These are phyloP conservation scores for Pichia sp. DNA, from an alignment of 1,139 yeast species.

Conservation along the genomic window DNA sequence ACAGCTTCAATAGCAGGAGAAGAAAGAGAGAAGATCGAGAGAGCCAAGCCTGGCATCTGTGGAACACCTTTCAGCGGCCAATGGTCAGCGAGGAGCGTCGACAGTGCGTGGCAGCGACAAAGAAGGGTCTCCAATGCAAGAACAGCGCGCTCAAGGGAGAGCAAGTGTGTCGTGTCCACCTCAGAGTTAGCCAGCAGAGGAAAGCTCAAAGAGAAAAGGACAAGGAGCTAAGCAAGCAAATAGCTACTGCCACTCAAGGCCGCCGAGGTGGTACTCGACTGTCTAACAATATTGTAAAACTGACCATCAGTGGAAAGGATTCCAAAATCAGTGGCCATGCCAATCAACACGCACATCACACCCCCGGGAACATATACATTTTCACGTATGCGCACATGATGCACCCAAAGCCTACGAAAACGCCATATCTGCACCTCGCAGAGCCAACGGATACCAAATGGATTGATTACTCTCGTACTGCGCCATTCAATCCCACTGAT, in stretches of 20 bases:
- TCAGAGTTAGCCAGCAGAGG: background rate
- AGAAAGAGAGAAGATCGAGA: too few relatives aligned
- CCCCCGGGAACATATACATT: constrained; percentile 44
- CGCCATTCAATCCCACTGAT: constrained; percentile 33
- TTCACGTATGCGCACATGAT: constrained; percentile 43
- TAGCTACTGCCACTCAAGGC: too few relatives aligned
- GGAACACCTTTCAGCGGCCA: too few relatives aligned
- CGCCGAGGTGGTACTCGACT: too few relatives aligned
- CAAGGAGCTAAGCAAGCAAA: background rate
- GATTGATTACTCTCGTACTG: constrained; percentile 28
- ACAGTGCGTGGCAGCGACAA: constrained; percentile 8
- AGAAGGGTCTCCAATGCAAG: constrained; percentile 8
- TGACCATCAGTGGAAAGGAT: background rate
- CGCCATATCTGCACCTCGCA: constrained; percentile 27
- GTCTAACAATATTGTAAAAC: background rate
- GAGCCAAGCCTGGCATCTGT: too few relatives aligned
- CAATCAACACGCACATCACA: background rate
- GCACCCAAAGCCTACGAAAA: constrained; percentile 22
- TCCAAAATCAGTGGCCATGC: background rate
- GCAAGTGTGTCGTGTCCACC: constrained; percentile 10
- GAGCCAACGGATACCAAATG: constrained; percentile 13
- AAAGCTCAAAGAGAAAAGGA: background rate
- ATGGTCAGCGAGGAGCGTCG: background rate
- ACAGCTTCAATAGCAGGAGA: too few relatives aligned
- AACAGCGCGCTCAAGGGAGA: constrained; percentile 5